phyloP scores from a whole-genome alignment of 495 filamentous ascomycete genomes.

The Lepraria neglecta region DNA sequence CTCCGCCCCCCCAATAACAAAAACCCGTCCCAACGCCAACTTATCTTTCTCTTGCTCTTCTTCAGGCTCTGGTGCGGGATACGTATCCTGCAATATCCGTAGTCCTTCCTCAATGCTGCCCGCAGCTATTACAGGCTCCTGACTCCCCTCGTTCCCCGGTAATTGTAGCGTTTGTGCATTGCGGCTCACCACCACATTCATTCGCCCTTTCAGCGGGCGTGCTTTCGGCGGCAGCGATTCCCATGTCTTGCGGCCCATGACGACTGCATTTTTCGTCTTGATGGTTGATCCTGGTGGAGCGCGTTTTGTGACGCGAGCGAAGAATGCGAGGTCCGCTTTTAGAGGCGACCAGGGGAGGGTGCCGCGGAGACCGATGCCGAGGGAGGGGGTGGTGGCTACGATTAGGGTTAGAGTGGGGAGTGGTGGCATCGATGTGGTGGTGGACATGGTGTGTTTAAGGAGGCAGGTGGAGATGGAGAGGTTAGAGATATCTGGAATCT shows the following conservation, averaged over 20 bases:
- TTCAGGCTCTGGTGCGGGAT: slow-evolving; percentile 23
- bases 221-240: slow-evolving; percentile 70
- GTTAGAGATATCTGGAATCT: background rate
- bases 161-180: slow-evolving; percentile 30
- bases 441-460: slow-evolving; percentile 7
- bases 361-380: slow-evolving; percentile 80
- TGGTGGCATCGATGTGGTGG: slow-evolving; percentile 21
- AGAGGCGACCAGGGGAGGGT: slow-evolving; percentile 83
- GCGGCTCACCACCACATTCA: slow-evolving; percentile 73
- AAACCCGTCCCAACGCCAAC: slow-evolving; percentile 48
- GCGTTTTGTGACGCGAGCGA: slow-evolving; percentile 81
- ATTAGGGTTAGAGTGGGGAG: slow-evolving; percentile 60
- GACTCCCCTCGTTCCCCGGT: slow-evolving; percentile 26
- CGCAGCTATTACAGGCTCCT: slow-evolving; percentile 25
- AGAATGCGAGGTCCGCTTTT: slow-evolving; percentile 87
- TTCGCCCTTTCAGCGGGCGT: slow-evolving; percentile 68
- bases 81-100: slow-evolving; percentile 30
- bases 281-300: slow-evolving; percentile 21
- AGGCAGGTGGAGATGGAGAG: slow-evolving; percentile 4
- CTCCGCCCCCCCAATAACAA: slow-evolving; percentile 84
- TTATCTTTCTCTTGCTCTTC: background rate
- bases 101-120: slow-evolving; percentile 55
- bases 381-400: slow-evolving; percentile 60
- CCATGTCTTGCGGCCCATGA: slow-evolving; percentile 98
- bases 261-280: slow-evolving; percentile 59